Conservation (phyloP, 805 yeast species). For the Saccharomycopsis sp. region DNA sequence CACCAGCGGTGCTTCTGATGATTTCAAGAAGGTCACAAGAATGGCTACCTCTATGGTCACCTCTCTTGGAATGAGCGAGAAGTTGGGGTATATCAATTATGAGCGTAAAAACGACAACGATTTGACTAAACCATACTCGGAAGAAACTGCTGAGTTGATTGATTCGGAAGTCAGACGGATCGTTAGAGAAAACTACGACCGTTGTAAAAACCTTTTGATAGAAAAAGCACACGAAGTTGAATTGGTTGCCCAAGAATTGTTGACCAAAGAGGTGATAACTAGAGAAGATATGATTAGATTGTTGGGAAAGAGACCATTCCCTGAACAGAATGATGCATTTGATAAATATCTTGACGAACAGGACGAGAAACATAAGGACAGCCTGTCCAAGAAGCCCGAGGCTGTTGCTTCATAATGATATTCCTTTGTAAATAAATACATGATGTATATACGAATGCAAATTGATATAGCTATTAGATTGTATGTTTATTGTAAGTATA, state of each 20-base stretch:
- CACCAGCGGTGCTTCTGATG: constrained; percentile 94
- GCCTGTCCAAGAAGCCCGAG: neutral
- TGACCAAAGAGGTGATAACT: constrained; percentile 82
- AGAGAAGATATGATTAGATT: constrained; percentile 89
- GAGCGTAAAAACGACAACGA: constrained; percentile 63
- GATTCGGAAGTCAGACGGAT: constrained; percentile 80
- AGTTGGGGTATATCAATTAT: constrained; percentile 74
- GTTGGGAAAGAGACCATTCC: constrained; percentile 87
- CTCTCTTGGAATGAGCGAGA: constrained; percentile 82
- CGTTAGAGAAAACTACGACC: constrained; percentile 65
- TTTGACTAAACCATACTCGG: constrained; percentile 82
- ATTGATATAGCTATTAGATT: neutral
- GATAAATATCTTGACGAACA: constrained; percentile 56
- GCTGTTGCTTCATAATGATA: neutral
- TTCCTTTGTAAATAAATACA: neutral
- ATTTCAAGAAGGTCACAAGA: constrained; percentile 89
- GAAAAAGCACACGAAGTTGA: constrained; percentile 74
- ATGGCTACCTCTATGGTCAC: constrained; percentile 94
- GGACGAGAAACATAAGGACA: constrained; percentile 22
- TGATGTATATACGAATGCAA: neutral
- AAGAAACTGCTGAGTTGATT: constrained; percentile 71
- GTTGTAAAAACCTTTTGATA: constrained; percentile 60
- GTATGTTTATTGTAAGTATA: neutral
- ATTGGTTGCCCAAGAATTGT: constrained; percentile 78
- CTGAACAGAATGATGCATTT: constrained; percentile 85